These are phyloP conservation scores for Wolfiporia cocos DNA, from an alignment of 1,284 basidiomycete species.

Conservation along the genomic window DNA sequence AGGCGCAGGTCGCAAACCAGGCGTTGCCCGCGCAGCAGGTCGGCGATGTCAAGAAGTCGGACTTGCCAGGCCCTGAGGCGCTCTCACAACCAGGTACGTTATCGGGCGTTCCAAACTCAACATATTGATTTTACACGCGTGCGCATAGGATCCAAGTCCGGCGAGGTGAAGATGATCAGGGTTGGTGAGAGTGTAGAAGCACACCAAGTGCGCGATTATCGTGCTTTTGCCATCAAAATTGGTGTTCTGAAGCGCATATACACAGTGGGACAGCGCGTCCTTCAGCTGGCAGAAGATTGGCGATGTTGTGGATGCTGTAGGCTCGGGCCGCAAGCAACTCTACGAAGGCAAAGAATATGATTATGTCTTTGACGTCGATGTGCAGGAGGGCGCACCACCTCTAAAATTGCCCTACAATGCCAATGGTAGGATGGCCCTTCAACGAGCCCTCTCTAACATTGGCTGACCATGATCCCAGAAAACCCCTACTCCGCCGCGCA, in stretches of 20 bases:
- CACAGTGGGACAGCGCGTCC: conserved; percentile 70
- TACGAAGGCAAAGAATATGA: conserved; percentile 94
- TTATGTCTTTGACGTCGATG: conserved; percentile 98
- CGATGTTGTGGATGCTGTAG: conserved; percentile 92
- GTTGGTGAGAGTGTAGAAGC: conserved; percentile 79
- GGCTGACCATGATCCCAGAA: conserved; percentile 43
- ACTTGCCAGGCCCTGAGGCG: conserved; percentile 83
- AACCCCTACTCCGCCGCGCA: conserved; percentile 92
- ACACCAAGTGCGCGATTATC: conserved; percentile 57
- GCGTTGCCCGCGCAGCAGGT: conserved; percentile 75
- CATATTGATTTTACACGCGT: conserved; percentile 7
- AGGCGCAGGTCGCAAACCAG: conserved; percentile 68
- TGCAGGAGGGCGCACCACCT: conserved; percentile 88
- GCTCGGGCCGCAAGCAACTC: conserved; percentile 81
- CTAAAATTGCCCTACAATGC: conserved; percentile 94
- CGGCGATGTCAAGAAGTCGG: conserved; percentile 88
- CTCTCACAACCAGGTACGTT: conserved; percentile 66
- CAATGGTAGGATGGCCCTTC: conserved; percentile 51
- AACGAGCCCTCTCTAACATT: neutral
- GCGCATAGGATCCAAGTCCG: conserved; percentile 75
- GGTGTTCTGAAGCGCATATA: too few species aligned
- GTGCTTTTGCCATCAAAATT: too few species aligned
- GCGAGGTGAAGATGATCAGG: conserved; percentile 89
- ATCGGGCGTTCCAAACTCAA: neutral
- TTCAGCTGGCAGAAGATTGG: conserved; percentile 90